Conservation (phyloP, 2,329 filamentous ascomycete species). For the Fusarium siculi region DNA sequence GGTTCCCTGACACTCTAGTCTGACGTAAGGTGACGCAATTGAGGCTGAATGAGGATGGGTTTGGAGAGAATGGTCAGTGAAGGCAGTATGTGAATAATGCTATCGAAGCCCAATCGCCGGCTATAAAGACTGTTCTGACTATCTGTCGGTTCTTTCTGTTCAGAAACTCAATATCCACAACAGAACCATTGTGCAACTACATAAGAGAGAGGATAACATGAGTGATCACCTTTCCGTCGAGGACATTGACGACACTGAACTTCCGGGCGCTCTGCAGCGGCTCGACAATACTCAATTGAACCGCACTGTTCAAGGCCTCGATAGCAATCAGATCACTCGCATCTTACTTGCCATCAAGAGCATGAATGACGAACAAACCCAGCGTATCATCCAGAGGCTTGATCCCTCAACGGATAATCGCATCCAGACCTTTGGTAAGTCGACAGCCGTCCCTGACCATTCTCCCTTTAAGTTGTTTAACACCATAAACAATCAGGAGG, state of each 20-base stretch:
- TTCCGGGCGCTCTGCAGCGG: background rate
- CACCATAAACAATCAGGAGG: background rate
- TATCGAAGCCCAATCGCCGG: background rate
- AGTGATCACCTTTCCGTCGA: background rate
- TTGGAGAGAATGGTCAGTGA: background rate
- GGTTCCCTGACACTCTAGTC: too few relatives aligned
- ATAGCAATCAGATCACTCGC: background rate
- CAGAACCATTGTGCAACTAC: fast-evolving
- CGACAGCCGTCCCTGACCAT: fast-evolving
- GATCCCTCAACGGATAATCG: background rate
- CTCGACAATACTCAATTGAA: background rate
- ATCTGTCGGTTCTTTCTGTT: fast-evolving
- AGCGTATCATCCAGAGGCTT: background rate
- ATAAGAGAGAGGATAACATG: background rate
- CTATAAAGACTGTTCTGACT: background rate
- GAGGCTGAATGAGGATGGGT: background rate
- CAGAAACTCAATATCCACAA: fast-evolving
- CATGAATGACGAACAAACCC: background rate
- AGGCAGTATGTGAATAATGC: background rate
- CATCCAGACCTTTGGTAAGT: background rate
- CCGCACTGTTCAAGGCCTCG: background rate
- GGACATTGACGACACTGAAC: background rate
- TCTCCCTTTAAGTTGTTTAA: fast-evolving
- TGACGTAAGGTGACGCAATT: background rate
- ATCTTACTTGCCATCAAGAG: background rate